Base-by-base conservation (phyloP, 441 rosid genomes). In the Macaranga tanarius region DNA sequence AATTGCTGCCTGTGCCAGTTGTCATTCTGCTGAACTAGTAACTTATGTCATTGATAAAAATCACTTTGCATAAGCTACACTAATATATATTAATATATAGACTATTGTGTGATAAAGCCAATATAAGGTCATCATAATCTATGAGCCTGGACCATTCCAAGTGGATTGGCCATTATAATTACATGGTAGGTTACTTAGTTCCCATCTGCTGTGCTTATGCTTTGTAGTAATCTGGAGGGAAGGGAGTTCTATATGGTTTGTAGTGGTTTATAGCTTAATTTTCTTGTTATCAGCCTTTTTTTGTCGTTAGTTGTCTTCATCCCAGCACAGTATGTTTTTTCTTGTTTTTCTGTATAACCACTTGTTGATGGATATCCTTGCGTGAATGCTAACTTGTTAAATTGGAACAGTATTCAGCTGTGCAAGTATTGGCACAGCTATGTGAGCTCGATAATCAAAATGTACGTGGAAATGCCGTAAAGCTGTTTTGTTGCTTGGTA, bases 401-500 rank as follows among this genome's bases (percentile, higher is more conserved):
- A 61, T 81, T 62, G 44, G 70, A 47, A 65, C 86, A 88, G 92
- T 79, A 80, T 70, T 79, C 87, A 45, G 89, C 89, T 28, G 57
- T 88, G 75, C 87, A 79, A 79, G 78, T 82, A 34, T 79, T 89
- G 80, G 78, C 77, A 67, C 88, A 70, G 77, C 75, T 87, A 63
- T 89, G 87, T 48, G 85, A 83, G 81, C 73, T 47, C 16, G 84
- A 78, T 38, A 60, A 72, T 67, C 64, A 70, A 64, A 72, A 71
- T 68, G 86, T 87, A 28, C 84, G 88, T 72, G 77, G 76, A 75
- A 85, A 83, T 78, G 90, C 88, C 52, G 85, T 89, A 77, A 87
- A 85, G 80, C 76, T 89, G 75, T 76, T 85, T 52, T 70, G 75
- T 75, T 84, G 78, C 81, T 78, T 89, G 82, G 81, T 78, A 52